Percentiles rank a stretch among this genome's conserved stretches.
phyloP scores from a whole-genome alignment of 1,284 basidiomycete species.

The Fomitopsis betulina region DNA sequence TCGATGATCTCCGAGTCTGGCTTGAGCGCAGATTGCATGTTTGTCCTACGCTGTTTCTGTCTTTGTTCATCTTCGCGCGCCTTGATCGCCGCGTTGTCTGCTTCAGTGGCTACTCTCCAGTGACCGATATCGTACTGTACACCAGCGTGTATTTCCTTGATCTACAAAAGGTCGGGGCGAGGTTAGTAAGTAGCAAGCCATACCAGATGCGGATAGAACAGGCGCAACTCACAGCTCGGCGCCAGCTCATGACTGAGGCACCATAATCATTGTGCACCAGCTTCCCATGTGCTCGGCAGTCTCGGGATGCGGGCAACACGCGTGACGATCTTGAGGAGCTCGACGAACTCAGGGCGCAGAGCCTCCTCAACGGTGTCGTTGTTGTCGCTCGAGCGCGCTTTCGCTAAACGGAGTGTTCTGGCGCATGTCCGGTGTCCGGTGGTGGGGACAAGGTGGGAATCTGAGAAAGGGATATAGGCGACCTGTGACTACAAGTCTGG shows the following conservation, averaged over 20 bases:
- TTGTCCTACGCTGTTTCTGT: neutral
- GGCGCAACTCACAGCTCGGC: neutral
- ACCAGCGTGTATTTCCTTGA: neutral
- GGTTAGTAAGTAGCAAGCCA: neutral
- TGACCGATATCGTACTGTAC: neutral
- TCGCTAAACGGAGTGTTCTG: neutral
- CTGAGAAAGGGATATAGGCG: neutral
- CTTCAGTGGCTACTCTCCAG: neutral
- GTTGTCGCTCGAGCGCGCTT: conserved; percentile 40
- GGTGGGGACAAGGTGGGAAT: no score
- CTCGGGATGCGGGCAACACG: conserved; percentile 90
- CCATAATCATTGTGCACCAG: neutral
- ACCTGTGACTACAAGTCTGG: conserved; percentile 1
- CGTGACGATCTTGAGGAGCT: conserved; percentile 78
- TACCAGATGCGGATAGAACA: neutral
- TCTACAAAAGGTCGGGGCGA: neutral
- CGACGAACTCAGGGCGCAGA: conserved; percentile 79
- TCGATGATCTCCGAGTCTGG: no score
- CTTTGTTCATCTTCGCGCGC: neutral
- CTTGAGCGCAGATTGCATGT: neutral
- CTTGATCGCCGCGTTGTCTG: neutral
- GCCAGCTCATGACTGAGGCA: neutral
- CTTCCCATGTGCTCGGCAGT: conserved; percentile 83
- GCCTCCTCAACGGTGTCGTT: conserved; percentile 76
- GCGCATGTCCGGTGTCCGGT: conserved; percentile 1